A percentile compares a stretch with the other conserved stretches of the same genome.
phyloP scores from a whole-genome alignment of 371 early-diverging fungal species.

The Batrachochytrium dendrobatidis region DNA sequence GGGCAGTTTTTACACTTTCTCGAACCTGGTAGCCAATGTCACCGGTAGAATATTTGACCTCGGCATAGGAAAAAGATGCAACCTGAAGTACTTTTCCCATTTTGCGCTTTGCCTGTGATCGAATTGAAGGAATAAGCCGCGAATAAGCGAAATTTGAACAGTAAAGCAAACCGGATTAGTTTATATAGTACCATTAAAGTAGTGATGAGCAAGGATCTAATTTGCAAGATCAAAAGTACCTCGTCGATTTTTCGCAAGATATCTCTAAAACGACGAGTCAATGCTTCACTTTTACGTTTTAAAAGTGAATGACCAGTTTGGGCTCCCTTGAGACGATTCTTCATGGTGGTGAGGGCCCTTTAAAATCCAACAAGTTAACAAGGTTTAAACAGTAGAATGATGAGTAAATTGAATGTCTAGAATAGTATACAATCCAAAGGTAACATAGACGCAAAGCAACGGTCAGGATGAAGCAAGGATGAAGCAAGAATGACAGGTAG shows the following conservation, averaged over 20 bases:
- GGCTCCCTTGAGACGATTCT: conserved; percentile 93
- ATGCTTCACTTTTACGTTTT: conserved; percentile 96
- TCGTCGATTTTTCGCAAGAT: conserved; percentile 94
- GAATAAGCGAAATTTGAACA: neutral
- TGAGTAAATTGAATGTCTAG: neutral
- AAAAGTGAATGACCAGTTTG: conserved; percentile 97
- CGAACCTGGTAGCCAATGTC: conserved; percentile 96
- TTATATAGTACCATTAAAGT: too few relatives aligned
- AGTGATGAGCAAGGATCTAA: neutral
- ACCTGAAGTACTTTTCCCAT: conserved; percentile 97
- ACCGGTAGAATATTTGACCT: conserved; percentile 96
- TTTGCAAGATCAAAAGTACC: conserved; percentile 20
- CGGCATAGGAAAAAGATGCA: conserved; percentile 95
- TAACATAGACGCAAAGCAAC: neutral
- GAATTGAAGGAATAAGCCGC: conserved; percentile 4
- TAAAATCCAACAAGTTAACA: conserved; percentile 7
- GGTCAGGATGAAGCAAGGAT: too few relatives aligned
- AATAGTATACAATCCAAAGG: conserved; percentile 13
- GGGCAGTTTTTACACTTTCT: conserved; percentile 86
- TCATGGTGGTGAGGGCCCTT: conserved; percentile 91
- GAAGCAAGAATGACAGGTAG: too few relatives aligned
- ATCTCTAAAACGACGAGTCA: conserved; percentile 90
- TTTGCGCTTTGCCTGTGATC: conserved; percentile 64
- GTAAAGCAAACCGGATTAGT: too few relatives aligned
- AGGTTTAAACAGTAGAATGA: neutral